Evolutionary conservation across 768 basidiomycete species (phyloP), one percentile per base, ranked within the genome.

Genomic region (Panaeolus cyanescens): DNA sequence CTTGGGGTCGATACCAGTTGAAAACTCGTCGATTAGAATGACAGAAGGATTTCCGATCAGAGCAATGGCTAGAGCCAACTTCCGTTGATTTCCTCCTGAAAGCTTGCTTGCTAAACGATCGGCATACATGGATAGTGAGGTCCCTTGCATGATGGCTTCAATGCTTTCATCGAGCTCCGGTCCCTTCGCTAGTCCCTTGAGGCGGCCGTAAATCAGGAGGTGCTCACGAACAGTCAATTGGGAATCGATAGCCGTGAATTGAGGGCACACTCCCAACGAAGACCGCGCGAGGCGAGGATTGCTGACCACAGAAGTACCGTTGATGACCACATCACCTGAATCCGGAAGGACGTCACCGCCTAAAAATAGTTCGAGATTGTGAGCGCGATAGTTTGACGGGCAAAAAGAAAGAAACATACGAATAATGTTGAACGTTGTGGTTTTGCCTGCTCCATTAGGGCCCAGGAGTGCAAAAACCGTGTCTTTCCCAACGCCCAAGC

Each of bases 381-480:
- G 34, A 54, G 42, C 12, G 19, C 36, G 53, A 25, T 2, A 7
- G 45, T 17, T 13, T 32, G 19, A 33, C 10, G 58, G 30, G 9
- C 34, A 37, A 40, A 54, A 7, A 37, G 40, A 20, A 28, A 39
- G 0, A 17, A 20, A 79, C 88, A 59, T 67, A 89, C 90, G 87
- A 61, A 93, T 92, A 68, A 91, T 83, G 63, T 91, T 90, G 72
- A 93, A 91, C 0, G 87, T 88, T 0, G 92, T 92, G 10, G 90
- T 92, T 73, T 93, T 93, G 0, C 92, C 91, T 8, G 91, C 92
- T 6, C 92, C 92, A 64, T 93, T 93, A 1, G 92, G 92, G 1
- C 92, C 92, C 15, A 93, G 78, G 62, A 93, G 72, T 4, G 88
- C 90, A 64, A 92, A 90, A 17, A 90, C 54, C 3, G 86, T 88